Percentiles rank a stretch among this genome's conserved stretches.
Evolutionary conservation across 2,329 filamentous ascomycete genomes (phyloP).

Genomic region (Curvularia sp.): DNA sequence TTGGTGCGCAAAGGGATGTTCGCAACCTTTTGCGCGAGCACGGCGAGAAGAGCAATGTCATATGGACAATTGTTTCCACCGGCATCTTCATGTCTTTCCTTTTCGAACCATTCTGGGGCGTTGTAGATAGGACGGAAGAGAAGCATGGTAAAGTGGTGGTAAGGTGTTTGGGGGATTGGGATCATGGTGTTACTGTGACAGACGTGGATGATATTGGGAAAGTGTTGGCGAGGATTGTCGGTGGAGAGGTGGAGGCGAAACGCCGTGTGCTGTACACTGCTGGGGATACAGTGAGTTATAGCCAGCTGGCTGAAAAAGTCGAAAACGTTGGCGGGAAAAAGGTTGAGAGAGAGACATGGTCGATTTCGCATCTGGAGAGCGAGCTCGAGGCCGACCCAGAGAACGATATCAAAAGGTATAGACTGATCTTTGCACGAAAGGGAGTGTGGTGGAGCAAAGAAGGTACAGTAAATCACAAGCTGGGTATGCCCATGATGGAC

Average conservation of each 20-base stretch:
- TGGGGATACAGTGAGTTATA: slow-evolving; percentile 69
- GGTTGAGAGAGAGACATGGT: slow-evolving; percentile 62
- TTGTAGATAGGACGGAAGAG: slow-evolving; percentile 58
- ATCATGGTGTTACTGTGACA: slow-evolving; percentile 68
- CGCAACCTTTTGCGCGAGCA: slow-evolving; percentile 35
- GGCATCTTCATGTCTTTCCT: slow-evolving; percentile 76
- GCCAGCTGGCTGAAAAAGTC: slow-evolving; percentile 61
- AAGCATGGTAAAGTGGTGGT: slow-evolving; percentile 45
- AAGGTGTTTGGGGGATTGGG: slow-evolving; percentile 67
- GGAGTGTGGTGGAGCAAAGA: slow-evolving; percentile 67
- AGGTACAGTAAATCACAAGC: slow-evolving; percentile 61
- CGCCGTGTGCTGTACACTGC: slow-evolving; percentile 63
- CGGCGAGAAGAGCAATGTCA: slow-evolving; percentile 46
- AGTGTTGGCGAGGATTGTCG: slow-evolving; percentile 64
- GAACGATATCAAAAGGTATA: slow-evolving; percentile 65
- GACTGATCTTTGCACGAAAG: slow-evolving; percentile 65
- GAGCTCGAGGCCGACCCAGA: slow-evolving; percentile 58
- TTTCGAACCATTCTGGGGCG: slow-evolving; percentile 68
- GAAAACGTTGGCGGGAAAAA: slow-evolving; percentile 53
- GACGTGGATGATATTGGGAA: slow-evolving; percentile 69
- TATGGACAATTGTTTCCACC: slow-evolving; percentile 72
- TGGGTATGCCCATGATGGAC: slow-evolving; percentile 56
- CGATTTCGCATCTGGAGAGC: slow-evolving; percentile 53
- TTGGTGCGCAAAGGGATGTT: slow-evolving; percentile 68
- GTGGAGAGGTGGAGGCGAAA: slow-evolving; percentile 42